phyloP scores from a whole-genome alignment of 2,329 filamentous ascomycete species.

The Neobulgaria alba region DNA sequence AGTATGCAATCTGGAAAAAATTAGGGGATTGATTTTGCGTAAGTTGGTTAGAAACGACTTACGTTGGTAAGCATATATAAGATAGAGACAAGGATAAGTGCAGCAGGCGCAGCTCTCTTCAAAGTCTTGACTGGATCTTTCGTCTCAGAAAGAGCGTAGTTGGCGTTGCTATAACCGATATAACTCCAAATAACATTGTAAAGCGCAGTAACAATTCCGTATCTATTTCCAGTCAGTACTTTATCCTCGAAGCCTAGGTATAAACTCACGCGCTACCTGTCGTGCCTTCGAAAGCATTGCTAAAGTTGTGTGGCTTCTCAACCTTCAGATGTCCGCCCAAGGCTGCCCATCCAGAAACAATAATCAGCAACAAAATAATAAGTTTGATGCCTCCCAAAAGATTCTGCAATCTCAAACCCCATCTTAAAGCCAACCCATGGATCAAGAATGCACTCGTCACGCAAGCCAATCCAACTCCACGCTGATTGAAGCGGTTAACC shows the following conservation, averaged over 20 bases:
- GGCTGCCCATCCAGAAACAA: constrained; percentile 49
- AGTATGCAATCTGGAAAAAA: constrained; percentile 46
- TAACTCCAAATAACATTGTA: constrained; percentile 68
- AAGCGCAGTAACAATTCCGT: constrained; percentile 59
- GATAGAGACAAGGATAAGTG: constrained; percentile 47
- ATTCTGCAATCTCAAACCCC: constrained; percentile 61
- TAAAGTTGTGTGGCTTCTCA: constrained; percentile 51
- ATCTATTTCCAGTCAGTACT: constrained; percentile 6
- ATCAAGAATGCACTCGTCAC: constrained; percentile 57
- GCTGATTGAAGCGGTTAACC: constrained; percentile 58
- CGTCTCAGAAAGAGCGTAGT: constrained; percentile 58
- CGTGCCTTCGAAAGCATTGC: constrained; percentile 55
- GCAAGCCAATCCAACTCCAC: constrained; percentile 57
- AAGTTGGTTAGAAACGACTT: background rate
- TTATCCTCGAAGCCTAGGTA: background rate
- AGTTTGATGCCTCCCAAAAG: constrained; percentile 57
- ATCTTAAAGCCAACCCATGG: constrained; percentile 54
- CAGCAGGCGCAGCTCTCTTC: constrained; percentile 55
- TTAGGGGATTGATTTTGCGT: background rate
- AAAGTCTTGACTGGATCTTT: constrained; percentile 56
- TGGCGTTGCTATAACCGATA: constrained; percentile 60
- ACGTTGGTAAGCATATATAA: constrained; percentile 58
- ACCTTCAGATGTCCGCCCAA: constrained; percentile 53
- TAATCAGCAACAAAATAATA: constrained; percentile 55
- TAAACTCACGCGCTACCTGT: constrained; percentile 47